A percentile compares a stretch with the other conserved stretches of the same genome.
Conservation (phyloP, 768 basidiomycete species). For the Boletus sp. region DNA sequence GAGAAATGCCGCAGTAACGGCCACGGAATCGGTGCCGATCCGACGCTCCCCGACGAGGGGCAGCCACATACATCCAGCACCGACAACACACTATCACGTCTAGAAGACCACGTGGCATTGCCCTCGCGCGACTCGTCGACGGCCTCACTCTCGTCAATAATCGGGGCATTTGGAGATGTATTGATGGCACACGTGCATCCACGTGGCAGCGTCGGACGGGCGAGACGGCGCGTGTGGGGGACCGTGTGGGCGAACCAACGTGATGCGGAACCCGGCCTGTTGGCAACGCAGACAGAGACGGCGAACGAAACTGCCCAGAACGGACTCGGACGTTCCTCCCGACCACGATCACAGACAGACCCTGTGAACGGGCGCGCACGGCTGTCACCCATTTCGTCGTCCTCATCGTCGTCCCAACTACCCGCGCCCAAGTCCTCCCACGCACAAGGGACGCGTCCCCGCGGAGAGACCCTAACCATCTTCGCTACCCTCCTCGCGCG, state of each 20-base stretch:
- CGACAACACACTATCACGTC: not conserved
- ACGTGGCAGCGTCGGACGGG: not conserved
- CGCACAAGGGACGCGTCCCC: conserved; percentile 15
- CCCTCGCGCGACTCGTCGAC: conserved; percentile 13
- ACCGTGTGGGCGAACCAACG: not conserved
- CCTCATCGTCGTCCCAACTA: not conserved
- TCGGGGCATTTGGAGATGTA: conserved; percentile 19
- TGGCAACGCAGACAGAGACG: conserved; percentile 3
- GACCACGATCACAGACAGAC: not conserved
- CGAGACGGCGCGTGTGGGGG: not conserved
- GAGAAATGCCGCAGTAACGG: not conserved
- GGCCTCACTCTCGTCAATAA: conserved; percentile 17
- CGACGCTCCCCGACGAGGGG: not conserved
- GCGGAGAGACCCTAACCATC: conserved; percentile 81
- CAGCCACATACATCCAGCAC: not conserved
- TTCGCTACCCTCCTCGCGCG: conserved; percentile 76
- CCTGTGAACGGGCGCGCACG: not conserved
- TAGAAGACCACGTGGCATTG: not conserved
- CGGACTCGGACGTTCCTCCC: not conserved
- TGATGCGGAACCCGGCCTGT: conserved; percentile 8
- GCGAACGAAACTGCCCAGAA: not conserved
- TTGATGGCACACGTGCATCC: conserved; percentile 8
- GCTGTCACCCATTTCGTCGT: not conserved
- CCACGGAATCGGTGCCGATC: not conserved
- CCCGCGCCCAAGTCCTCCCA: not conserved